phyloP scores from a whole-genome alignment of 2,329 filamentous ascomycete genomes.

The Emergomyces orientalis region DNA sequence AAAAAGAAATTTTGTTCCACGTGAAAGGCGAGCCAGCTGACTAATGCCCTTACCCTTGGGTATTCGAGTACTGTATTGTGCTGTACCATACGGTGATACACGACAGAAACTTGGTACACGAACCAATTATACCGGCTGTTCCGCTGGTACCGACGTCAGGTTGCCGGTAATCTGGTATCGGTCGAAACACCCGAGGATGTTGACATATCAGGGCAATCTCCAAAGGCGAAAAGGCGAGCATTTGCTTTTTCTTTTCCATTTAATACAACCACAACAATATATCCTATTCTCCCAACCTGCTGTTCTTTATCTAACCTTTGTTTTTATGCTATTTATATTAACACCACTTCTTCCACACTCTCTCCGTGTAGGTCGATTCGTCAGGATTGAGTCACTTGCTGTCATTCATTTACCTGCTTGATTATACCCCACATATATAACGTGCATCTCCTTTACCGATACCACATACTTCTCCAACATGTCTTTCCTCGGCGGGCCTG shows the following conservation, averaged over 20 bases:
- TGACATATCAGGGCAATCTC: neutral
- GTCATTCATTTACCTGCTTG: neutral
- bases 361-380: neutral
- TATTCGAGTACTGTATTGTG: neutral
- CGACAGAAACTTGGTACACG: neutral
- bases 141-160: neutral
- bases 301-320: neutral
- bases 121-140: neutral
- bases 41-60: neutral
- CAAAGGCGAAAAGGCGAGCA: neutral
- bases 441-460: neutral
- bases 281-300: neutral
- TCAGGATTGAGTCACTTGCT: neutral
- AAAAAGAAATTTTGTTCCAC: neutral
- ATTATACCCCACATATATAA: neutral
- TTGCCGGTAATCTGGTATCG: neutral
- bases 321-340: neutral
- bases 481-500: conserved; percentile 92
- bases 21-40: neutral
- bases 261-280: neutral
- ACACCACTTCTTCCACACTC: neutral
- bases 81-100: neutral
- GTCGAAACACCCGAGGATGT: conserved; percentile 3
- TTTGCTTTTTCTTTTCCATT: neutral
- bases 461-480: conserved; percentile 43